Evolutionary conservation across 352 stramenopile genomes (phyloP), one percentile per base, ranked within the genome.

Genomic region (Nannochloropsis limnetica): DNA sequence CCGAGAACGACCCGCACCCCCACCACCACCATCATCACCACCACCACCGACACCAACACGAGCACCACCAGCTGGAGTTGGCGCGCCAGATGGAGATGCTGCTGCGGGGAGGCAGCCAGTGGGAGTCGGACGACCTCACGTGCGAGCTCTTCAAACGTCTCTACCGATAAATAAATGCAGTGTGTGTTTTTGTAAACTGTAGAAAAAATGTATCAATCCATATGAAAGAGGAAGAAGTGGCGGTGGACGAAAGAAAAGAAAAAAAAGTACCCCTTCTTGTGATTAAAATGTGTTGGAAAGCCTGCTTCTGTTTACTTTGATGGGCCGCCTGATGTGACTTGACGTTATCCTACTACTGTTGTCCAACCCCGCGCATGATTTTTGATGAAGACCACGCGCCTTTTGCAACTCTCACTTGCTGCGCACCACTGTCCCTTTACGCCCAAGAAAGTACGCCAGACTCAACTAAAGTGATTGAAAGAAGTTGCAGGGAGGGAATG

Each of bases 61-160:
- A 74, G 61, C 37, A 49, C 37, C 37, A 20, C 37, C 61, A 74
- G 3, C 4, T 31, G 61, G 61, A 74, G 61, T 31, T 74, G 61
- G 25, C 11, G 61, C 61, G 25, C n/a, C 61, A 74, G 25, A 74
- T 74, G 20, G 25, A 29, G 25, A 25, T 31, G n/a, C n/a, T 68
- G 54, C 54, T 74, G 61, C 61, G 61, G 61, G 61, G 61, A 74
- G 61, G 61, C 61, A 74, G 61, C 20, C n/a, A 31, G 61, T 74
- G 61, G 61, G n/a, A 74, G 3, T 31, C 61, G 61, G 61, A 74
- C 61, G 61, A 74, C 25, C n/a, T 29, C 61, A 74, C 61, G 14
- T 74, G 61, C 61, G 61, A 74, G n/a, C 6, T 74, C n/a, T 74
- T 31, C 20, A 25, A 29, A 31, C 61, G 25, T 8, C 11, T 74